Evolutionary conservation across 108 stramenopile genomes (phyloP), one percentile per base, ranked within the genome.

Genomic region (Fistulifera solaris): DNA sequence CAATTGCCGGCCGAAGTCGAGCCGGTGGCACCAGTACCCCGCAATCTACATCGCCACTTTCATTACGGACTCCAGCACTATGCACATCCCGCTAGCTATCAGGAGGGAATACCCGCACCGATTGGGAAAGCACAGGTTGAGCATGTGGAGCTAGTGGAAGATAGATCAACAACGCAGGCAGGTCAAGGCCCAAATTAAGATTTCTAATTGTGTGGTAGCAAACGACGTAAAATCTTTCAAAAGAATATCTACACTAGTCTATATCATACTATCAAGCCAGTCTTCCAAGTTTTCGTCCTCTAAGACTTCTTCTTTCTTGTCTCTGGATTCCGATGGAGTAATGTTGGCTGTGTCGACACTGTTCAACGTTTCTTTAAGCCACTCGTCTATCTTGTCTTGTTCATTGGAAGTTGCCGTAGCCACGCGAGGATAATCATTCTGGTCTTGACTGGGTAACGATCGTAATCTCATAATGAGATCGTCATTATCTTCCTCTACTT

Each of bases 61-160:
- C 83, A 85, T 57, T 85, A 81, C 67, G 89, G 89, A 7, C 53
- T 86, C 46, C 19, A 51, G 16, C 18, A 49, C 10, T 76, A 76
- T 48, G 58, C 58, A 2, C 27, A 48, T 28, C 47, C 58, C 25
- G 22, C 26, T 5, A 38, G 18, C 15, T 59, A 27, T 21, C 58
- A 59, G 31, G 54, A 23, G 22, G 50, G 50, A 45, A 35, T 35
- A 3, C 31, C 31, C 3, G 31, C 6, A 35, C 31, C 31, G 6
- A 35, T 35, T 35, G 44, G 44, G 4, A 45, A 17, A 19, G 7
- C 44, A 4, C 16, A 45, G 44, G 44, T 45, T 4, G 21, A 19
- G 44, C 44, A 21, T 19, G 21, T 19, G 44, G 16, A 45, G 11
- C 11, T 45, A 21, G 44, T 21, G 21, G 44, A 35, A 35, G 31